Conservation (phyloP, 148 eudicot species). For the Pharnaceum exiguum region DNA sequence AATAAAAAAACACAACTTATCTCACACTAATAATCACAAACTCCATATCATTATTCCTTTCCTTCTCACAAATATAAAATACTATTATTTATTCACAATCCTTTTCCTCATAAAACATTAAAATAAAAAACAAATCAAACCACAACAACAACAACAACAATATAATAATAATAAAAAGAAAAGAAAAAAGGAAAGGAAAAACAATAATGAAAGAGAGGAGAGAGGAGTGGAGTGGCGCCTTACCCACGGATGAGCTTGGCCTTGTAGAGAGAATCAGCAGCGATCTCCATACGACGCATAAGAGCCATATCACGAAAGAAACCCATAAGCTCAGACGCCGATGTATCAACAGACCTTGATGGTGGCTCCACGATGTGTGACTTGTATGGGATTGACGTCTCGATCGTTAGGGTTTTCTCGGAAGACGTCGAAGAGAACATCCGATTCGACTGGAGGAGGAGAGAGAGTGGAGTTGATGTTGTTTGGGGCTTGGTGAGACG, state of each 20-base stretch:
- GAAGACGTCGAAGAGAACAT: constrained; percentile 32
- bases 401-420: constrained; percentile 64
- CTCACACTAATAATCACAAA: no score
- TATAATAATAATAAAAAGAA: no score
- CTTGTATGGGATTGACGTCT: constrained; percentile 74
- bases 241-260: constrained; percentile 88
- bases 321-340: constrained; percentile 51
- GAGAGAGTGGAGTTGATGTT: neutral
- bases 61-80: no score
- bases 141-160: no score
- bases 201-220: no score
- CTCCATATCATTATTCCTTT: no score
- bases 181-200: no score
- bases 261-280: constrained; percentile 90
- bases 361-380: constrained; percentile 80
- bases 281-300: constrained; percentile 95
- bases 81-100: no score
- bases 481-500: constrained; percentile 19
- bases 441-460: constrained; percentile 28
- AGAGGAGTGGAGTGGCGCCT: no score
- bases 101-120: no score
- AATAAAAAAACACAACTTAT: no score
- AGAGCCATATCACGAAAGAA: constrained; percentile 71
- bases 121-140: no score
- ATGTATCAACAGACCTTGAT: constrained; percentile 52